Evolutionary conservation across 2,329 filamentous ascomycete genomes (phyloP), one percentile per base, ranked within the genome.

Genomic region (Fusarium veterinarium): DNA sequence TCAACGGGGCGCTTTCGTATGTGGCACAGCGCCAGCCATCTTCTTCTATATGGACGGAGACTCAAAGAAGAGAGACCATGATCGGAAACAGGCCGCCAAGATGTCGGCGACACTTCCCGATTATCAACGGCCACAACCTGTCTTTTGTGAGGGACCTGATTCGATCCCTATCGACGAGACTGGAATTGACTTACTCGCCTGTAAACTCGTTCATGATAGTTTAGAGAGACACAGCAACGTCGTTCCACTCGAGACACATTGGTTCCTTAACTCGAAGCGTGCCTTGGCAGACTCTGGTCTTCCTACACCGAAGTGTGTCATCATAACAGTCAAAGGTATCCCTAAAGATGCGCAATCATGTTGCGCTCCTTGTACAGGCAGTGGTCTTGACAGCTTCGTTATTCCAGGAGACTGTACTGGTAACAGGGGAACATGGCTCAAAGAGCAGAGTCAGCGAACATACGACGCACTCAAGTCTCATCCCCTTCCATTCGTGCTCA

Each of bases 1-100:
- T 9, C 81, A 82, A 64, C 78, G 79, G n/a, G 80, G 81, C 37
- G 77, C 80, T 41, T 83, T 83, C 67, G 79, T 81, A 51, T 68
- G 68, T 42, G 74, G 76, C 33, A 55, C 71, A 11, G 71, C 76
- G 1, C 66, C 77, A 0, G 76, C 75, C 2, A 65, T 82, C 8
- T 67, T 82, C 62, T 81, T 82, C 69, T 74, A 80, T 55, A 65
- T 78, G 33, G 71, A 75, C 37, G 64, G 70, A n/a, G 65, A 73
- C 0, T 48, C 70, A 4, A 60, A 73, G 17, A 69, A 73, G 25
- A 64, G 69, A n/a, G 71, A 73, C 1, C 78, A 79, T 57, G 79
- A 80, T 53, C 72, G 67, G 5, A 69, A 67, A 25, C 79, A 83
- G 35, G 77, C 76, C 11, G 67, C 80, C 60, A 65, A 71, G 40